A percentile compares a stretch with the other conserved stretches of the same genome.
Conservation (phyloP, 2,329 filamentous ascomycete species). For the Venturia oleaginea region DNA sequence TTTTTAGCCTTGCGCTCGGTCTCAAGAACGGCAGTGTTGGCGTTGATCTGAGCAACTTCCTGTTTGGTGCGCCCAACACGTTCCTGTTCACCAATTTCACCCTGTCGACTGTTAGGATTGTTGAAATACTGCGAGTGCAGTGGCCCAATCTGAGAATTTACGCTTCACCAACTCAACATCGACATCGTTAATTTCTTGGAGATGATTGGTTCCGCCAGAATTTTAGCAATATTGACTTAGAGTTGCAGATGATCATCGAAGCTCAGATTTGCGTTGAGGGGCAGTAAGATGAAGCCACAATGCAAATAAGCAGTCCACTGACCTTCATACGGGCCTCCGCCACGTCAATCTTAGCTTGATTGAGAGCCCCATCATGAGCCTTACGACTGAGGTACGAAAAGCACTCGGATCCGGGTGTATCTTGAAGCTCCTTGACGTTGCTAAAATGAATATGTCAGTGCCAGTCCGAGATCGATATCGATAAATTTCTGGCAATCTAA, state of each 20-base stretch:
- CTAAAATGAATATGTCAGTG: constrained; percentile 45
- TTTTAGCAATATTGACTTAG: too few relatives aligned
- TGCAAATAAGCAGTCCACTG: too few relatives aligned
- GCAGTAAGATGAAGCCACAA: too few relatives aligned
- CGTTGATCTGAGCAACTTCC: constrained; percentile 80
- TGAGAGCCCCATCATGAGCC: constrained; percentile 75
- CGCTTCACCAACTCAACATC: too few relatives aligned
- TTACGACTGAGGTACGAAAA: constrained; percentile 75
- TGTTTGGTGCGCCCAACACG: constrained; percentile 74
- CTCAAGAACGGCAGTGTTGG: constrained; percentile 74
- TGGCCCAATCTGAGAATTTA: too few relatives aligned
- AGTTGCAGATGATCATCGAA: too few relatives aligned
- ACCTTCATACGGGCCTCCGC: constrained; percentile 49
- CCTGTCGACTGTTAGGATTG: too few relatives aligned
- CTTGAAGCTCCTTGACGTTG: constrained; percentile 80
- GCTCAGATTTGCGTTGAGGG: too few relatives aligned
- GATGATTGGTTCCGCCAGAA: too few relatives aligned
- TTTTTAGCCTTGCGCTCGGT: constrained; percentile 78
- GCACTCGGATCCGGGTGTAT: constrained; percentile 73
- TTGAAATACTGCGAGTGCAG: too few relatives aligned
- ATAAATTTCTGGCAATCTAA: constrained; percentile 20
- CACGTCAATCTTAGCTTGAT: constrained; percentile 61
- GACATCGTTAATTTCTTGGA: too few relatives aligned
- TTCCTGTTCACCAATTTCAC: constrained; percentile 68
- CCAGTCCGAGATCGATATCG: constrained; percentile 16